Evolutionary conservation across 805 yeast species (phyloP), one percentile per base, ranked within the genome.

Genomic region (Metschnikowia shivogae): DNA sequence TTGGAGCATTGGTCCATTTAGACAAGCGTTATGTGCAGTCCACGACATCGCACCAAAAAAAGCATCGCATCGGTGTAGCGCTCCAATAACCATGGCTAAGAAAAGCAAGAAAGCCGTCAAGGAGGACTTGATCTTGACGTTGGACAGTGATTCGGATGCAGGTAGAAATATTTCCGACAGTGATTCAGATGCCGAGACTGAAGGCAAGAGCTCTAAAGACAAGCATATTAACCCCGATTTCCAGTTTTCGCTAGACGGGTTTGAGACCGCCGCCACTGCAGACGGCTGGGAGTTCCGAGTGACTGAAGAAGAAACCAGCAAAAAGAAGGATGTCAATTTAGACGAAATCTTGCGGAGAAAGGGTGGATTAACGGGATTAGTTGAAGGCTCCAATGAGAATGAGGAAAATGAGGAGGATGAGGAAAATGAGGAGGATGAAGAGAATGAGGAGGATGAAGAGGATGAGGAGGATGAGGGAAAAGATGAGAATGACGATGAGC

Each of bases 261-360:
- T 73, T 24, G 82, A 73, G 28, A 62, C 67, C 13, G 58, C 68
- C 9, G 50, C 72, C 3, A 68, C 68, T 3, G 81, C 83, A 43
- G 80, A 78, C 45, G 96, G 96, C 4, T 89, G 97, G 97, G 89
- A 89, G 55, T 88, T 89, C 59, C 78, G 74, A 34, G 80, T 78
- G 44, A 80, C 76, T 32, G 56, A 49, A 14, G 58, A 57, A 5
- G 59, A 46, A n/a, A 61, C 48, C 4, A 43, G 48, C 31, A 52
- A 17, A 50, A 7, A 60, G 44, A 78, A 76, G 50, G 87, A 82
- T 49, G 96, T 89, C 7, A 96, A 92, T 70, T 73, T 92, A 49
- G 97, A 92, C 57, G 81, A 82, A 11, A 92, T 92, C 43, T 86
- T 92, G 55, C 81, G 84, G 67, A 77, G 90, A 63, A 90, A 87